These are phyloP conservation scores for Gomphus bonarii DNA, from an alignment of 1,284 basidiomycete genomes.

Conservation along the genomic window DNA sequence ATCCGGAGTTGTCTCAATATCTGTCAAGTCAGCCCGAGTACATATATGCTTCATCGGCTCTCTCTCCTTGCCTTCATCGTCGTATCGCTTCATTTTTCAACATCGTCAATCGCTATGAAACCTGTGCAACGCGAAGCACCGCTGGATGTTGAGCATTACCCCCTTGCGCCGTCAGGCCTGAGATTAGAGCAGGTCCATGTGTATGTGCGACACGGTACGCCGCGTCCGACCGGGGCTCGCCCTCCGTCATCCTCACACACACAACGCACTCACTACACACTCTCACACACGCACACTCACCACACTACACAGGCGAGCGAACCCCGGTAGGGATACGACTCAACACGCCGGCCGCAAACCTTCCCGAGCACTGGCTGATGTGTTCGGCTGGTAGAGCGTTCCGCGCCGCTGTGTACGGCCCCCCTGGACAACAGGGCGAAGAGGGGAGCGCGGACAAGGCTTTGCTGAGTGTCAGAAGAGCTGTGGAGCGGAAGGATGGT, in stretches of 20 bases:
- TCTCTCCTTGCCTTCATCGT: not conserved
- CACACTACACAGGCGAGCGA: constrained; percentile 51
- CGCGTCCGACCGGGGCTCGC: no score
- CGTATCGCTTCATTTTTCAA: not conserved
- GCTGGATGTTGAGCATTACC: constrained; percentile 51
- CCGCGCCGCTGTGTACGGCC: constrained; percentile 32
- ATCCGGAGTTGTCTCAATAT: not conserved
- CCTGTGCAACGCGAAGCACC: constrained; percentile 17
- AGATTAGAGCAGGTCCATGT: constrained; percentile 62
- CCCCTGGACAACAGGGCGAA: constrained; percentile 10
- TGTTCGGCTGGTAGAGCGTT: constrained; percentile 51
- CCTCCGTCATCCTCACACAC: not conserved
- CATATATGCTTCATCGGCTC: not conserved
- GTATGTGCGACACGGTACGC: constrained; percentile 70
- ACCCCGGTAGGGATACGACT: constrained; percentile 62
- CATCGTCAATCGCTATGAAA: not conserved
- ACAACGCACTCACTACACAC: no score
- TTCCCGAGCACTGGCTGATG: constrained; percentile 62
- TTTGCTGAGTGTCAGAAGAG: constrained; percentile 28
- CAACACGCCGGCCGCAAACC: constrained; percentile 46
- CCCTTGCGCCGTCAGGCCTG: constrained; percentile 43
- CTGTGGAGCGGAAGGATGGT: constrained; percentile 51
- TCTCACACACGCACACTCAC: not conserved
- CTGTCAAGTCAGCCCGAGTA: not conserved
- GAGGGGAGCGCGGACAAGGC: constrained; percentile 16